phyloP scores from a whole-genome alignment of 2,329 filamentous ascomycete species.

The Fusarium nygamai region DNA sequence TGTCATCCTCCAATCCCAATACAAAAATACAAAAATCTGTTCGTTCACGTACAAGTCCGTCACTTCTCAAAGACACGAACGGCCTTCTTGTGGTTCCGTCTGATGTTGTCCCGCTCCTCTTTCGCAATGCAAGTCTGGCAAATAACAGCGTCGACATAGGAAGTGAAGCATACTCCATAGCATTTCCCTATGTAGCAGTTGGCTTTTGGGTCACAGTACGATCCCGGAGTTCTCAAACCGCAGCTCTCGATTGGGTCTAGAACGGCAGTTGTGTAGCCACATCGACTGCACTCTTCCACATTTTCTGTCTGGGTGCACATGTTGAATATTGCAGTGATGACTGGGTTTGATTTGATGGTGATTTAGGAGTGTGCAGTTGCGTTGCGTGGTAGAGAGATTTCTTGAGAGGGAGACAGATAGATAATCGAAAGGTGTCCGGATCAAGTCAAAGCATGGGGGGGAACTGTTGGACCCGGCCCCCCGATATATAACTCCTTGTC shows the following conservation, averaged over 20 bases:
- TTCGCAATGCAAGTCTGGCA: slow-evolving; percentile 4
- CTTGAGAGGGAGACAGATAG: background rate
- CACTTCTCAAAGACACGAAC: background rate
- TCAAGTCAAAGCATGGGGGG: background rate
- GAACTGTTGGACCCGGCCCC: background rate
- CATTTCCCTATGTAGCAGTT: slow-evolving; percentile 18
- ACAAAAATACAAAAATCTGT: background rate
- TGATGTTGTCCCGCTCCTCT: slow-evolving; percentile 10
- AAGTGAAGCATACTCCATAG: slow-evolving; percentile 27
- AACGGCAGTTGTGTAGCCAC: slow-evolving; percentile 7
- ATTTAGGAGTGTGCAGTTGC: background rate
- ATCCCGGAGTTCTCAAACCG: slow-evolving; percentile 12
- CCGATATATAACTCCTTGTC: slow-evolving; percentile 24
- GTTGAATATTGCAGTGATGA: background rate
- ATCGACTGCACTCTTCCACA: slow-evolving; percentile 22
- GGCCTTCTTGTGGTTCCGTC: background rate
- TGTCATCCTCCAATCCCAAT: background rate
- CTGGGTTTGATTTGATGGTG: background rate
- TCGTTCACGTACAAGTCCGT: background rate
- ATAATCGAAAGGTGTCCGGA: background rate
- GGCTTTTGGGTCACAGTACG: slow-evolving; percentile 5
- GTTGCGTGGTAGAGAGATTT: background rate
- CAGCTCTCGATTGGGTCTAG: slow-evolving; percentile 23
- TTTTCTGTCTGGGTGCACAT: slow-evolving; percentile 34
- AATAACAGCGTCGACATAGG: slow-evolving; percentile 19